These are phyloP conservation scores for Lasiodiplodia hormozganensis DNA, from an alignment of 2,329 filamentous ascomycete species.

Conservation along the genomic window DNA sequence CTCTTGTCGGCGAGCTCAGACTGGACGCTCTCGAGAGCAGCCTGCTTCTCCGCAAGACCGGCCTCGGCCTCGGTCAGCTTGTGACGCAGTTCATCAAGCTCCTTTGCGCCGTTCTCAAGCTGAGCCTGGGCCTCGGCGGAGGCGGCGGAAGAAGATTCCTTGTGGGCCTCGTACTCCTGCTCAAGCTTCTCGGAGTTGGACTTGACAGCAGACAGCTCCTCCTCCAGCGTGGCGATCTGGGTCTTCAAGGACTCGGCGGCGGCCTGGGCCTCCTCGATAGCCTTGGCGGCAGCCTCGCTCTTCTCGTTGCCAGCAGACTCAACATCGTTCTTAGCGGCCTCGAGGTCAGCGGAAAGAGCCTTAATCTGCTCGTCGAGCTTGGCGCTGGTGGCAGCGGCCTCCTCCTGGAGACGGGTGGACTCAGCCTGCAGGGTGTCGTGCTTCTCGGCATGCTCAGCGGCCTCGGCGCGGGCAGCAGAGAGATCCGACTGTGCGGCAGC, in stretches of 20 bases:
- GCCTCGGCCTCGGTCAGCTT: constrained; percentile 24
- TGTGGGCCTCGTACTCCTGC: constrained; percentile 20
- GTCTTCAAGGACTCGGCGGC: constrained; percentile 17
- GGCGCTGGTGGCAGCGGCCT: constrained; percentile 20
- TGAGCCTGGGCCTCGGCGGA: constrained; percentile 22
- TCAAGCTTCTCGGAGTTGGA: constrained; percentile 18
- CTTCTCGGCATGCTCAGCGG: constrained; percentile 37
- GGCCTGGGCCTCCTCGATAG: constrained; percentile 24
- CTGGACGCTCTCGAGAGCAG: constrained; percentile 27
- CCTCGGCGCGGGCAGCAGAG: constrained; percentile 17
- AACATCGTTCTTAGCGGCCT: constrained; percentile 32
- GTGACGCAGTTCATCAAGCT: constrained; percentile 18
- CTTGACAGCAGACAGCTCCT: constrained; percentile 18
- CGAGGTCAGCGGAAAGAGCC: constrained; percentile 39
- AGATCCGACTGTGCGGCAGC: constrained; percentile 26
- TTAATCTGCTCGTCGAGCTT: constrained; percentile 40
- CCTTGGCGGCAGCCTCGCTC: constrained; percentile 14
- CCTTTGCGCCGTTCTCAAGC: constrained; percentile 23
- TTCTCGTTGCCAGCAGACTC: constrained; percentile 11
- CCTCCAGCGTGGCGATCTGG: constrained; percentile 22
- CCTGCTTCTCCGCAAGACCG: constrained; percentile 27
- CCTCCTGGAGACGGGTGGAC: constrained; percentile 19
- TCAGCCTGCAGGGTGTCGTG: constrained; percentile 30
- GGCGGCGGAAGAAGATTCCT: constrained; percentile 12
- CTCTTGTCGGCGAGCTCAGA: constrained; percentile 26